These are phyloP conservation scores for Taphrina pruni DNA, from an alignment of 1,139 yeast genomes.

Conservation along the genomic window DNA sequence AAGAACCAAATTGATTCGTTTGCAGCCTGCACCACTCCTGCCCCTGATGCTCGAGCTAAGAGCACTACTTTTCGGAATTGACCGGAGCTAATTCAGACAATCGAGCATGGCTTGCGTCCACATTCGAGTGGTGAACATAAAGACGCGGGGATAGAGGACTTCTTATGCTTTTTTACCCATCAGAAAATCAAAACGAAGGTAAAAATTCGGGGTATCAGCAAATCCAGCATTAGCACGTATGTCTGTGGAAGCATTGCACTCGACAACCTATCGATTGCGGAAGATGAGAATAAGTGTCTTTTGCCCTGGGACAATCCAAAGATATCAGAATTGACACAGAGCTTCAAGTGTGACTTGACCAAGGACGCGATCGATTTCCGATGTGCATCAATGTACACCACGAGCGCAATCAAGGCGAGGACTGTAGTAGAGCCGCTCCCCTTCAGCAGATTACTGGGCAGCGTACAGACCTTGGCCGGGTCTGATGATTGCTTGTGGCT, in stretches of 20 bases:
- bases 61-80: no score
- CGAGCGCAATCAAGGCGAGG: neutral
- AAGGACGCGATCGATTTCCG: neutral
- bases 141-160: no score
- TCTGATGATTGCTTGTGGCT: constrained; percentile 1
- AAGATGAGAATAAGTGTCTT: neutral
- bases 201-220: neutral
- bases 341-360: neutral
- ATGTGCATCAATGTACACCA: constrained; percentile 2
- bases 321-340: neutral
- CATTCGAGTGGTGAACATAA: no score
- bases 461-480: neutral
- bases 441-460: neutral
- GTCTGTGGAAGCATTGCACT: neutral
- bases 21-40: no score
- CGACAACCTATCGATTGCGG: neutral
- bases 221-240: neutral
- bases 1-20: no score
- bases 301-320: constrained; percentile 2
- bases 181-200: no score
- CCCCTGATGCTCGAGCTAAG: no score
- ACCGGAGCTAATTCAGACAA: no score
- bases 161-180: no score
- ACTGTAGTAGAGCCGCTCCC: neutral
- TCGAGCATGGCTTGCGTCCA: no score